phyloP scores from a whole-genome alignment of 2,329 filamentous ascomycete species.

The Zymoseptoria crescenta region DNA sequence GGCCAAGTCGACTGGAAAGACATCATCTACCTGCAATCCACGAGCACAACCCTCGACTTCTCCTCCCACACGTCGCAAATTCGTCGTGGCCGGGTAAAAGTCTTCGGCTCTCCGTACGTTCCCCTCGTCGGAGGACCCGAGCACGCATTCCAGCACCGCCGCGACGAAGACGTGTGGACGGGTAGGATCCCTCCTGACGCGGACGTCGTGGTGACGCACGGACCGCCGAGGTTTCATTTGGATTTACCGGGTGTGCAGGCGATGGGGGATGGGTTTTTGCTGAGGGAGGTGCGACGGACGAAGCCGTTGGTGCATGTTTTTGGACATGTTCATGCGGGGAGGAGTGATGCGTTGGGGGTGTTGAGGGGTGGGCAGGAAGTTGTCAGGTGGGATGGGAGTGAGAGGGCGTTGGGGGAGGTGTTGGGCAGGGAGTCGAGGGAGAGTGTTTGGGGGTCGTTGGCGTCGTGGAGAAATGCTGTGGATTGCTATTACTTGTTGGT shows the following conservation, averaged over 20 bases:
- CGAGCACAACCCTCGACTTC: slow-evolving; percentile 28
- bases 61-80: slow-evolving; percentile 37
- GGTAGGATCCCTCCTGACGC: slow-evolving; percentile 62
- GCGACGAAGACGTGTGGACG: slow-evolving; percentile 61
- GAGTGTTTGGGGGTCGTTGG: slow-evolving; percentile 26
- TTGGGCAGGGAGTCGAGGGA: slow-evolving; percentile 32
- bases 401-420: slow-evolving; percentile 63
- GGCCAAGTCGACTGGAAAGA: slow-evolving; percentile 56
- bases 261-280: slow-evolving; percentile 60
- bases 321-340: slow-evolving; percentile 71
- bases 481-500: slow-evolving; percentile 49
- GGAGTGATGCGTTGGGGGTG: slow-evolving; percentile 19
- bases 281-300: slow-evolving; percentile 66
- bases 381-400: slow-evolving; percentile 67
- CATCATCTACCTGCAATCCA: slow-evolving; percentile 69
- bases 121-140: slow-evolving; percentile 64
- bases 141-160: slow-evolving; percentile 70
- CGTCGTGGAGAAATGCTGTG: slow-evolving; percentile 30
- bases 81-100: slow-evolving; percentile 48
- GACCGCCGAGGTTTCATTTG: slow-evolving; percentile 66
- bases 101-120: slow-evolving; percentile 68
- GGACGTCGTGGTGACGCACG: slow-evolving; percentile 75
- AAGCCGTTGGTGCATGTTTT: slow-evolving; percentile 72
- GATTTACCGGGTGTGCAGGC: slow-evolving; percentile 48
- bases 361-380: slow-evolving; percentile 54